Evolutionary conservation across 495 filamentous ascomycete genomes (phyloP).

Genomic region (Trichoderma orchidacearum): DNA sequence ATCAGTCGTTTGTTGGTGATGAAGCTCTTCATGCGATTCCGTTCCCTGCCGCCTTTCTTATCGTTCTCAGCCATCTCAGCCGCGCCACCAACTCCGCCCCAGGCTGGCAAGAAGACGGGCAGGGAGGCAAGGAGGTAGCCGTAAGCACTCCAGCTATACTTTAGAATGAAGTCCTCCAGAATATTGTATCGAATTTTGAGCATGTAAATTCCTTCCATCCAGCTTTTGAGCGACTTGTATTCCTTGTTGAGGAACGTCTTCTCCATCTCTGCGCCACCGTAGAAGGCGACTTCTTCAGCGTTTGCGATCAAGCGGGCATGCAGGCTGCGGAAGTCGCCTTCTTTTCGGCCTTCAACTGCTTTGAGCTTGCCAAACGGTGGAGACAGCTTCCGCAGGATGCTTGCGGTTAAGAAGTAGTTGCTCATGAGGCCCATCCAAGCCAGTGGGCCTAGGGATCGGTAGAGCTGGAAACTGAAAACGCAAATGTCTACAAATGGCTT

Average conservation of each 20-base stretch:
- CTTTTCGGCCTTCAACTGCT: slow-evolving; percentile 81
- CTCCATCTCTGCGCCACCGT: slow-evolving; percentile 88
- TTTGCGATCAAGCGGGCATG: slow-evolving; percentile 91
- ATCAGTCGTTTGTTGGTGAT: slow-evolving; percentile 98
- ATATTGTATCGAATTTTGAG: slow-evolving; percentile 97
- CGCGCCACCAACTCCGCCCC: slow-evolving; percentile 69
- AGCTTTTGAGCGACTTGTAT: slow-evolving; percentile 78
- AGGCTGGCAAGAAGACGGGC: slow-evolving; percentile 88
- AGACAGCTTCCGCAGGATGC: slow-evolving; percentile 70
- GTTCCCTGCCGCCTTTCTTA: slow-evolving; percentile 46
- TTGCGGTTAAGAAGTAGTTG: slow-evolving; percentile 88
- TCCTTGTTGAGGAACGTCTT: slow-evolving; percentile 76
- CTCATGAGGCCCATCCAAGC: slow-evolving; percentile 73
- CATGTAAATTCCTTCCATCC: slow-evolving; percentile 95
- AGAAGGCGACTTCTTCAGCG: slow-evolving; percentile 98
- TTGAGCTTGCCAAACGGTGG: slow-evolving; percentile 95
- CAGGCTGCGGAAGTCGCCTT: slow-evolving; percentile 84
- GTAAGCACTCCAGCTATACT: slow-evolving; percentile 97
- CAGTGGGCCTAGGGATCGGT: slow-evolving; percentile 79
- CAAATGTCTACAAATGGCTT: slow-evolving; percentile 92
- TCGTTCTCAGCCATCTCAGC: slow-evolving; percentile 42
- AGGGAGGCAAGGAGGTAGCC: slow-evolving; percentile 88
- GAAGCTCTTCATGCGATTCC: slow-evolving; percentile 91
- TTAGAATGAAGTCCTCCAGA: slow-evolving; percentile 94
- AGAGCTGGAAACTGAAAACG: slow-evolving; percentile 95